Evolutionary conservation across 2,329 filamentous ascomycete genomes (phyloP).

Genomic region (Aspergillus japonicus): DNA sequence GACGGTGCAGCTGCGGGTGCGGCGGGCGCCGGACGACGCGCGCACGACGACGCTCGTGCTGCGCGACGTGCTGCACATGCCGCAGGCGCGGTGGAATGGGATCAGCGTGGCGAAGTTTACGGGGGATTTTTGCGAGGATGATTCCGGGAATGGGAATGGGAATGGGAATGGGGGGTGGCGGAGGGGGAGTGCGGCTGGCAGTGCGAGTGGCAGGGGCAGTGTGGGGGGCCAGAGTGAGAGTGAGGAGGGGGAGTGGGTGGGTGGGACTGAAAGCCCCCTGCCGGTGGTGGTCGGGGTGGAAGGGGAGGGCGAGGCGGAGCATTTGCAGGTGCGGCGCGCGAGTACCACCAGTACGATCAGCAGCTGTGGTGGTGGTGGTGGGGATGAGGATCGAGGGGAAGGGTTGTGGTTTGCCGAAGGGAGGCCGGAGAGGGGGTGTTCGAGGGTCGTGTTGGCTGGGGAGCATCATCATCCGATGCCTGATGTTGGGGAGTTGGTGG

Average conservation of each 20-base stretch:
- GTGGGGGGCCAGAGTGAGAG: no score
- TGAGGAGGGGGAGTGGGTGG: neutral
- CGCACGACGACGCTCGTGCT: slow-evolving; percentile 16
- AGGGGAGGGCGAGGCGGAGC: slow-evolving; percentile 1
- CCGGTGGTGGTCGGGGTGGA: neutral
- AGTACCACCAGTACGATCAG: neutral
- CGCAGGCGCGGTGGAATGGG: slow-evolving; percentile 21
- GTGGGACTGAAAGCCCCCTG: neutral
- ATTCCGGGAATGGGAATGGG: neutral
- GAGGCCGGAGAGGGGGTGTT: slow-evolving; percentile 1
- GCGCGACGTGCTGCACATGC: slow-evolving; percentile 22
- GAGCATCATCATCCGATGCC: slow-evolving; percentile 8
- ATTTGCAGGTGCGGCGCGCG: slow-evolving; percentile 11
- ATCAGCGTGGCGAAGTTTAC: slow-evolving; percentile 17
- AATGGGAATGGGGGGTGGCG: neutral
- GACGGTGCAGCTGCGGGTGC: slow-evolving; percentile 18
- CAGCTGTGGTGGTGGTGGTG: neutral
- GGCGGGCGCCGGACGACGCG: slow-evolving; percentile 12
- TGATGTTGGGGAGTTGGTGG: slow-evolving; percentile 5
- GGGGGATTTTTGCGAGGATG: neutral
- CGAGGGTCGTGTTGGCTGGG: slow-evolving; percentile 20
- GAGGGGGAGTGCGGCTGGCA: neutral
- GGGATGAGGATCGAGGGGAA: neutral
- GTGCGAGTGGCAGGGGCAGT: no score
- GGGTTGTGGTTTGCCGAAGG: slow-evolving; percentile 5